Evolutionary conservation across 768 basidiomycete species (phyloP).

Genomic region (Crassisporium funariophilum): DNA sequence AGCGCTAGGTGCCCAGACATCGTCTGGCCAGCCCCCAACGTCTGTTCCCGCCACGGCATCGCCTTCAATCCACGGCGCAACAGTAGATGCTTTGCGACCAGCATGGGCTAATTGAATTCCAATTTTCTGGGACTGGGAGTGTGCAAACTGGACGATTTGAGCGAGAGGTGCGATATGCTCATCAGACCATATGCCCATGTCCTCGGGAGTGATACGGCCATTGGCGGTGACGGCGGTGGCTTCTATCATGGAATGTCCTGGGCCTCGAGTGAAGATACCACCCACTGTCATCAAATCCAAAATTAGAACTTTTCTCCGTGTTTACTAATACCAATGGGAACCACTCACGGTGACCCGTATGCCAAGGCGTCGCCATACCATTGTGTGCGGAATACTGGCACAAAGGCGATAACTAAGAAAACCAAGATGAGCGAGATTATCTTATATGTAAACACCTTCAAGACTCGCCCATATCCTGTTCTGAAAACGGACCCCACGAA

Average conservation of each 20-base stretch:
- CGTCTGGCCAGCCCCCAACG: conserved; percentile 48
- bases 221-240: conserved; percentile 58
- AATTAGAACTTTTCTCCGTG: conserved; percentile 42
- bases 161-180: too few relatives aligned
- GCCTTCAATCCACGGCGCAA: conserved; percentile 57
- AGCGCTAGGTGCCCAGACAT: conserved; percentile 58
- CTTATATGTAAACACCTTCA: background rate
- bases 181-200: conserved; percentile 63
- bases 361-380: conserved; percentile 55
- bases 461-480: conserved; percentile 51
- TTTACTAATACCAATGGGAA: conserved; percentile 47
- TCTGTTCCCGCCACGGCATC: conserved; percentile 29
- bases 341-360: too few relatives aligned
- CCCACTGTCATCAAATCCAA: conserved; percentile 52
- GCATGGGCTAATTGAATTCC: conserved; percentile 76
- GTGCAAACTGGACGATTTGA: conserved; percentile 74
- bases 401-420: conserved; percentile 50
- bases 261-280: conserved; percentile 49
- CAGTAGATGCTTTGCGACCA: conserved; percentile 66
- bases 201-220: conserved; percentile 64
- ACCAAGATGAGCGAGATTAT: background rate
- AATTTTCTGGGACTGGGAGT: conserved; percentile 65
- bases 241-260: conserved; percentile 63
- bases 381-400: conserved; percentile 60
- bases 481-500: conserved; percentile 49